Percentiles rank a stretch among this genome's conserved stretches.
Conservation (phyloP, 2,329 filamentous ascomycete species). For the Aspergillus latus region DNA sequence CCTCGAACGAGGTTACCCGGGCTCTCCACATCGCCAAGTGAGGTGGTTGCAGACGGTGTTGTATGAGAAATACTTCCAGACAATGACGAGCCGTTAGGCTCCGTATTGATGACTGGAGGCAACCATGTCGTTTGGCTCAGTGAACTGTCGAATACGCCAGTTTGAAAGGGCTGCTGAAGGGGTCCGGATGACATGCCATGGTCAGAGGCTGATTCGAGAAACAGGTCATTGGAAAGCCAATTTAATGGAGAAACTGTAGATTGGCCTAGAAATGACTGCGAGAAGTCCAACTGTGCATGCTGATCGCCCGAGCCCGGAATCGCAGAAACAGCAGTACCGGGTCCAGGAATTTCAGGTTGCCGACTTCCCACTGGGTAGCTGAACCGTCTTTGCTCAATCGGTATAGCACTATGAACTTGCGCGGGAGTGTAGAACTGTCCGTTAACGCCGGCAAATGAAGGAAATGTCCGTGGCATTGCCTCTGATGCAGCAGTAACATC, state of each 20-base stretch:
- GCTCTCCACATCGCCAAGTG: constrained; percentile 22
- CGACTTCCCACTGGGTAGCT: constrained; percentile 13
- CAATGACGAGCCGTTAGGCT: constrained; percentile 18
- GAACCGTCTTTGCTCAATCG: constrained; percentile 9
- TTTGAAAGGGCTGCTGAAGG: constrained; percentile 22
- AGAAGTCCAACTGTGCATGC: constrained; percentile 25
- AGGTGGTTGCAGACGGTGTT: constrained; percentile 22
- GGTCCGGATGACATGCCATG: constrained; percentile 14
- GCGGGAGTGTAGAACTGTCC: constrained; percentile 16
- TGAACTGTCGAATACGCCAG: constrained; percentile 19
- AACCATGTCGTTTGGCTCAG: constrained; percentile 28
- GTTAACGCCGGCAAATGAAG: constrained; percentile 15
- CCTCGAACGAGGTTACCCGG: constrained; percentile 22
- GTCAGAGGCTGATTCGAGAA: constrained; percentile 21
- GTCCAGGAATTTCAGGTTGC: constrained; percentile 12
- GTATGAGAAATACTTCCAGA: constrained; percentile 22
- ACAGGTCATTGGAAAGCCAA: constrained; percentile 38
- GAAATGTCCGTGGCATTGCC: constrained; percentile 12
- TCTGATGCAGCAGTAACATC: constrained; percentile 13
- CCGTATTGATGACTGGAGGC: constrained; percentile 26
- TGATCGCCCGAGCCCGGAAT: constrained; percentile 21
- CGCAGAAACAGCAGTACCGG: constrained; percentile 20
- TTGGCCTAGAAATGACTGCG: constrained; percentile 28
- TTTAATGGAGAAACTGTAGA: constrained; percentile 36
- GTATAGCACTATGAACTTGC: constrained; percentile 10